These are phyloP conservation scores for Diaporthe australafricana DNA, from an alignment of 2,329 filamentous ascomycete genomes.

Conservation along the genomic window DNA sequence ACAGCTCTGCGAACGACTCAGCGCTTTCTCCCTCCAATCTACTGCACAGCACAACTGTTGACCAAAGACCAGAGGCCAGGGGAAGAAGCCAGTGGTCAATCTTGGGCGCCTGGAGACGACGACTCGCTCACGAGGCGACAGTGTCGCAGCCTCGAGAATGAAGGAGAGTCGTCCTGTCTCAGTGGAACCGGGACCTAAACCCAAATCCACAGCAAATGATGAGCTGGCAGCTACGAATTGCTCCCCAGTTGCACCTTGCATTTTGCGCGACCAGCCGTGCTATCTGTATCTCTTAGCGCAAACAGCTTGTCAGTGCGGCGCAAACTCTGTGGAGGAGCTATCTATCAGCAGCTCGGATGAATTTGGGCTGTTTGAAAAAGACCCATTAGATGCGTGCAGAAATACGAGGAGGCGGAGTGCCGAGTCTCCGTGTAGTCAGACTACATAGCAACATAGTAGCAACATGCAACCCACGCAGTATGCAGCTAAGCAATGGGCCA, in stretches of 20 bases:
- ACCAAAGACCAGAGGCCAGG: no score
- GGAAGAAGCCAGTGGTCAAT: not conserved
- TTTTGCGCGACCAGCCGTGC: not conserved
- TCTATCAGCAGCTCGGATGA: not conserved
- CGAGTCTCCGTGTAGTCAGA: not conserved
- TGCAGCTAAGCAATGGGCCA: not conserved
- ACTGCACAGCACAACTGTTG: not conserved
- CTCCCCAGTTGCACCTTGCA: not conserved
- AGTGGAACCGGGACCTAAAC: slow-evolving; percentile 10
- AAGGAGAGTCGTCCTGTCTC: slow-evolving; percentile 27
- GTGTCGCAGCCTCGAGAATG: not conserved
- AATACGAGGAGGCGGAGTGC: slow-evolving; percentile 13
- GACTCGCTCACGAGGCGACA: not conserved
- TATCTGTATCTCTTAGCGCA: not conserved
- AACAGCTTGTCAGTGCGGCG: not conserved
- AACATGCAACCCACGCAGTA: not conserved
- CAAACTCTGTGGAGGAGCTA: not conserved
- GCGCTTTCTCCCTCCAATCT: slow-evolving; percentile 18
- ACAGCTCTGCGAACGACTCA: slow-evolving; percentile 7
- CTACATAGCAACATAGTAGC: not conserved
- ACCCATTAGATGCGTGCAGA: not conserved
- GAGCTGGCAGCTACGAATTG: not conserved
- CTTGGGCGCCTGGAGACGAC: not conserved
- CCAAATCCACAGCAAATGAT: not conserved
- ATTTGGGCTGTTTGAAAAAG: not conserved